Conservation (phyloP, 2,329 filamentous ascomycete genomes). For the Pleurostoma richardsiae region DNA sequence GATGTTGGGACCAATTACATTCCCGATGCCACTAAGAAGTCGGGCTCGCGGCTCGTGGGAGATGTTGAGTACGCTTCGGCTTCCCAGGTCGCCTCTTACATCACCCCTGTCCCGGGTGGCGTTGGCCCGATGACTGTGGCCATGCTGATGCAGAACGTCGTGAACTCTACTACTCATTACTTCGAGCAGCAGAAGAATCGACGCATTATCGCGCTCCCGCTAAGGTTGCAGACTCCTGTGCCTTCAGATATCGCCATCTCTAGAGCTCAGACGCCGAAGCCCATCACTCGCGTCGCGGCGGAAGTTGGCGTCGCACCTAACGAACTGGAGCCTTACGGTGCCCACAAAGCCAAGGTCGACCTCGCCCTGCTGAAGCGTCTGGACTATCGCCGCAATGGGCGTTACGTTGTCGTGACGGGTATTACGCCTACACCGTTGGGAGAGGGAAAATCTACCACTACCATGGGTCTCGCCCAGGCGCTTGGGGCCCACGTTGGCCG, state of each 20-base stretch:
- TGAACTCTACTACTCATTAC: slow-evolving; percentile 75
- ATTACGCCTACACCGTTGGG: slow-evolving; percentile 96
- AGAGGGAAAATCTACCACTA: slow-evolving; percentile 97
- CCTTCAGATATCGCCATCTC: slow-evolving; percentile 97
- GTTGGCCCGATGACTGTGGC: slow-evolving; percentile 99
- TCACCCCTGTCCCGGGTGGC: slow-evolving; percentile 93
- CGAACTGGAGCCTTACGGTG: slow-evolving; percentile 90
- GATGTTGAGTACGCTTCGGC: slow-evolving; percentile 92
- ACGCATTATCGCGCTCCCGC: slow-evolving; percentile 73
- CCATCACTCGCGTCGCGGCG: slow-evolving; percentile 75
- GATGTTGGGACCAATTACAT: slow-evolving; percentile 98
- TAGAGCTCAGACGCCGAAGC: slow-evolving; percentile 83
- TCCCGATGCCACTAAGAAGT: slow-evolving; percentile 83
- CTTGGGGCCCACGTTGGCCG: slow-evolving; percentile 83
- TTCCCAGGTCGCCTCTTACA: slow-evolving; percentile 78
- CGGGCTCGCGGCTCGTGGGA: slow-evolving; percentile 84
- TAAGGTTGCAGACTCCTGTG: slow-evolving; percentile 74
- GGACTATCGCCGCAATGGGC: slow-evolving; percentile 80
- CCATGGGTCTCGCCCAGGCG: slow-evolving; percentile 90
- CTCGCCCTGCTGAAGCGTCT: slow-evolving; percentile 77
- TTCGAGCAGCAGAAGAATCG: slow-evolving; percentile 80
- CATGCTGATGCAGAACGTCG: slow-evolving; percentile 94
- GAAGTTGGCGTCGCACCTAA: slow-evolving; percentile 85
- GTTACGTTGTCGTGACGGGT: slow-evolving; percentile 88
- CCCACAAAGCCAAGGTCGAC: slow-evolving; percentile 94